These are phyloP conservation scores for Fusarium setosum DNA, from an alignment of 2,329 filamentous ascomycete species.

Conservation along the genomic window DNA sequence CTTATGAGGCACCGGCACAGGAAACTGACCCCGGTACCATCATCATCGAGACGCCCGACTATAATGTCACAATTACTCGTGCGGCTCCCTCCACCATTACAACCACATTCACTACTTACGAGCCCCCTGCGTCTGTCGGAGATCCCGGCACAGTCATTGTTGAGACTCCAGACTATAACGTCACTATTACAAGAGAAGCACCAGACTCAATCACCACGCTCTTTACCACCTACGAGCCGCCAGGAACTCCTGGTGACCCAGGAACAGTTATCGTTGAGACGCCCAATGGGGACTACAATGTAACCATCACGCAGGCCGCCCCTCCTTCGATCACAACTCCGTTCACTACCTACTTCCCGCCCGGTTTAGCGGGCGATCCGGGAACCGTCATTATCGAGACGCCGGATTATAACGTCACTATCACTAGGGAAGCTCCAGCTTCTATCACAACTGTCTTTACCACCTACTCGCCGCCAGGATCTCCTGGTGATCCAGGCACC, in stretches of 20 bases:
- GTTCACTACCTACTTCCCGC: constrained; percentile 14
- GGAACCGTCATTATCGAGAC: constrained; percentile 25
- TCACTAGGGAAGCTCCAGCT: constrained; percentile 9
- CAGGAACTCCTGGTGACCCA: constrained; percentile 19
- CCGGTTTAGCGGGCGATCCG: constrained; percentile 17
- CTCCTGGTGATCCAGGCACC: constrained; percentile 22
- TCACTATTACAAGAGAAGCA: constrained; percentile 20
- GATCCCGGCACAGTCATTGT: constrained; percentile 30
- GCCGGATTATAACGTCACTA: constrained; percentile 27
- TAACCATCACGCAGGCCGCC: constrained; percentile 16
- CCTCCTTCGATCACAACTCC: constrained; percentile 10
- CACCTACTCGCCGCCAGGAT: constrained; percentile 13
- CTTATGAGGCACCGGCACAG: constrained; percentile 19
- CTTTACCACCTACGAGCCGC: constrained; percentile 17
- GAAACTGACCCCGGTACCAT: constrained; percentile 26
- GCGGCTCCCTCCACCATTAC: constrained; percentile 20
- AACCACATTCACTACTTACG: constrained; percentile 25
- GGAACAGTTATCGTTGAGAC: constrained; percentile 26
- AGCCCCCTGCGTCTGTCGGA: constrained; percentile 19
- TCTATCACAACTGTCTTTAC: constrained; percentile 11
- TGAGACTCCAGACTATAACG: constrained; percentile 30
- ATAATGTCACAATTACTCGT: constrained; percentile 29
- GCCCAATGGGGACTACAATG: constrained; percentile 19
- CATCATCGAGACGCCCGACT: constrained; percentile 26
- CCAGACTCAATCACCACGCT: constrained; percentile 17